Evolutionary conservation across 495 filamentous ascomycete species (phyloP), one percentile per base, ranked within the genome.

Genomic region (Aspergillus panamensis): DNA sequence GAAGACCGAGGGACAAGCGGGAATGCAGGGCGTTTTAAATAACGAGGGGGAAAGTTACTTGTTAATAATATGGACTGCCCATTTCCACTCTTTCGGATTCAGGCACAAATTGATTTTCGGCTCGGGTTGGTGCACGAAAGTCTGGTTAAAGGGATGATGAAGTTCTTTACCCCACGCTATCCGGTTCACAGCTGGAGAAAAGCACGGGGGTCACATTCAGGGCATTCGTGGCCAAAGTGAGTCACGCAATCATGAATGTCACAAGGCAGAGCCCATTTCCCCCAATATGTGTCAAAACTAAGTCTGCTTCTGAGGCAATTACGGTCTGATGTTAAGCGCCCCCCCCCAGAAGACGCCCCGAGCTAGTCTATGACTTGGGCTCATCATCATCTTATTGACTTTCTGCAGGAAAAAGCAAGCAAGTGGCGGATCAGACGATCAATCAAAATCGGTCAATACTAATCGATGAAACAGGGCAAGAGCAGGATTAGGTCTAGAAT

Each of bases 151-250:
- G 40, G 30, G 39, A 25, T 25, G 21, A 25, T 55, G 52, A 8
- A 17, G 51, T 48, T 51, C 40, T 33, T 30, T 49, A 55, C 62
- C 62, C 62, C 62, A 65, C 62, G 62, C 62, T 59, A 65, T 47
- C 14, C 32, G 5, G 25, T 39, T 39, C 39, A 40, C n/a, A 16
- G 48, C 53, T 50, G 42, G 61, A 60, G 53, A 50, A 50, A 51
- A 42, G 62, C 42, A 56, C 61, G 58, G 58, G 62, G 62, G 55
- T 61, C 35, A 21, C 42, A 45, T 19, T 10, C 19, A 45, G 19
- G 20, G 7, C 8, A 20, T 20, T 45, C 10, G 6, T 3, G 35
- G 14, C 10, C 14, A n/a, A 12, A n/a, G 42, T 20, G 42, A 45
- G 42, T 45, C 42, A 45, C 6, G 42, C 9, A 3, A 16, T 45